phyloP scores from a whole-genome alignment of 345 rosid genomes.

The Zanthoxylum bungeanum region DNA sequence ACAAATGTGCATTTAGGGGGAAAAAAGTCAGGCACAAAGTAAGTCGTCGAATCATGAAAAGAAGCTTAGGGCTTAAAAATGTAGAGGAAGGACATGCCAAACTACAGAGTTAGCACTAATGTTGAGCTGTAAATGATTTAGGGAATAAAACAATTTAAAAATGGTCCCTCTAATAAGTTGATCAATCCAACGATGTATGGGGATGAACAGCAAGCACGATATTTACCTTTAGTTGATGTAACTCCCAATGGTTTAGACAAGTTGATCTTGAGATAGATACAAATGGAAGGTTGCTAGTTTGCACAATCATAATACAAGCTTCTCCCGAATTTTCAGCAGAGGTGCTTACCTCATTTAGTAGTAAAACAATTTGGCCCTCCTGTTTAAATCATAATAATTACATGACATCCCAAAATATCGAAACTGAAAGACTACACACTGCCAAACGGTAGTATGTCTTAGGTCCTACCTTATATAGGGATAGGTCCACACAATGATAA shows the following conservation, averaged over 20 bases:
- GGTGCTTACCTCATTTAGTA: constrained; percentile 46
- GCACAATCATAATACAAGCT: constrained; percentile 76
- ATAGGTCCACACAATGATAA: constrained; percentile 67
- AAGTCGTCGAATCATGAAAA: not conserved
- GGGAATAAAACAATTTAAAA: not conserved
- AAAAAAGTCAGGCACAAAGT: not conserved
- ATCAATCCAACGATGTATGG: not conserved
- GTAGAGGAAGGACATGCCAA: not conserved
- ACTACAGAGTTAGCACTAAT: not conserved
- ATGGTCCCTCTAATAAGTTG: not conserved
- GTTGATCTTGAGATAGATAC: constrained; percentile 45
- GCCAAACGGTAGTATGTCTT: not conserved
- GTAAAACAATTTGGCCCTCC: constrained; percentile 68
- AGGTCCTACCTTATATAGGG: constrained; percentile 73
- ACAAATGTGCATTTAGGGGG: not conserved
- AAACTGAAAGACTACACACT: not conserved
- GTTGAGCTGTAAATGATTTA: not conserved
- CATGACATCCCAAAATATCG: constrained; percentile 7
- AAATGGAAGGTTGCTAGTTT: constrained; percentile 68
- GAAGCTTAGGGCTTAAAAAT: not conserved
- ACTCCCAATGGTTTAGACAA: constrained; percentile 43
- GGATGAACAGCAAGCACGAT: constrained; percentile 5
- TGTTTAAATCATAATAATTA: constrained; percentile 28
- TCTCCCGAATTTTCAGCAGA: constrained; percentile 62
- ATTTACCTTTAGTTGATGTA: constrained; percentile 62